Evolutionary conservation across 495 filamentous ascomycete genomes (phyloP), one percentile per base, ranked within the genome.

Genomic region (Penicillium lividum): DNA sequence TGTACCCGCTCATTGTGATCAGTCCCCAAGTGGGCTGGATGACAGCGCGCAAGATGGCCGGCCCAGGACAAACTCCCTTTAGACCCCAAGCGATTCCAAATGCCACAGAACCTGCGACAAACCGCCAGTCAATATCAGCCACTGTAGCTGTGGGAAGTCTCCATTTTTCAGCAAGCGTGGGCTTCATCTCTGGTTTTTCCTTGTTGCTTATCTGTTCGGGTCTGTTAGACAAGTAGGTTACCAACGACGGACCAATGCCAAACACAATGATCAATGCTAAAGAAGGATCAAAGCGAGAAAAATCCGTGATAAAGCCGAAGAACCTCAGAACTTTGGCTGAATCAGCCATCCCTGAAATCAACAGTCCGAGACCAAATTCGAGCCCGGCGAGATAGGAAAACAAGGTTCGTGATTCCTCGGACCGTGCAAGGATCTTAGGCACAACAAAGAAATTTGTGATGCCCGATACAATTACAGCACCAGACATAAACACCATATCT

Each of bases 51-150:
- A 85, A 57, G 9, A 82, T 65, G 2, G 76, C 82, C 7, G 84
- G 80, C 0, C 84, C 84, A 0, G 84, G 84, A 58, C 84, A 86
- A 3, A 82, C 74, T 1, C 83, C 84, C 30, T 65, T 67, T 51
- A 84, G 58, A 5, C 84, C 84, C 82, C 82, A 86, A 0, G 74
- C 80, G 15, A 85, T 47, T 0, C 84, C 84, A 63, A 86, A 86
- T 1, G 73, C 66, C 27, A 67, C 70, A 10, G 79, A 73, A 18
- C 84, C 84, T 3, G 68, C 61, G 5, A 85, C 61, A 54, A 86
- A 81, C n/a, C 71, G 76, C 73, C 75, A 78, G 53, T 85, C 77
- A 13, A 82, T 77, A 54, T 83, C 82, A n/a, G 65, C 70, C 15
- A 79, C 66, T 0, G 77, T 80, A 11, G 70, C 72, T 0, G 68